phyloP scores from a whole-genome alignment of 306 rosid species.

The Luffa aegyptiaca region DNA sequence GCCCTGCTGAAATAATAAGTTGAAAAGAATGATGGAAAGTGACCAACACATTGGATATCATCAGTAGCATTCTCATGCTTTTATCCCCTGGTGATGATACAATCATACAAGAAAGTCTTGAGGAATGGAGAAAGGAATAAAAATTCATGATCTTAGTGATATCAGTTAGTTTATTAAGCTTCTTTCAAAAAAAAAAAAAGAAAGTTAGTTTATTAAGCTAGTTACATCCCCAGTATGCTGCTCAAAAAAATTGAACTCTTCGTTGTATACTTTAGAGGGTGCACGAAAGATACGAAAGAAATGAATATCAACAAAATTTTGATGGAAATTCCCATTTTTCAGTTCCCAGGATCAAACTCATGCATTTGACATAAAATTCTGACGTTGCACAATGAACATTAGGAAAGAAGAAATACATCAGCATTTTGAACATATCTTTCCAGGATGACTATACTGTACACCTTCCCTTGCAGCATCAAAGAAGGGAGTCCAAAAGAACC shows the following conservation, averaged over 20 bases:
- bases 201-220: background rate
- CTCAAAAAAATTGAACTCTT: background rate
- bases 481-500: constrained; percentile 15
- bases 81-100: background rate
- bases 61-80: background rate
- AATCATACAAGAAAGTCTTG: background rate
- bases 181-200: no score
- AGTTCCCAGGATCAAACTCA: constrained; percentile 1
- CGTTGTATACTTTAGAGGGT: background rate
- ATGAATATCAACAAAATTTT: background rate
- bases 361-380: background rate
- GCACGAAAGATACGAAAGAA: background rate
- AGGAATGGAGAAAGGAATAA: background rate
- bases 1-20: background rate
- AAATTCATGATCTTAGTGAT: background rate
- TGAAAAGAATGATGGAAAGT: background rate
- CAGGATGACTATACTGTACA: constrained; percentile 2
- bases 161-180: background rate
- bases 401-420: constrained; percentile 2
- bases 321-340: background rate
- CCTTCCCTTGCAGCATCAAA: constrained; percentile 62
- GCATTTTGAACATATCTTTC: constrained; percentile 5
- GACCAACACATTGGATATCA: background rate
- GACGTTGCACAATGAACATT: background rate
- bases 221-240: background rate